phyloP scores from a whole-genome alignment of 805 yeast genomes.

The Hyphopichia homilentoma region DNA sequence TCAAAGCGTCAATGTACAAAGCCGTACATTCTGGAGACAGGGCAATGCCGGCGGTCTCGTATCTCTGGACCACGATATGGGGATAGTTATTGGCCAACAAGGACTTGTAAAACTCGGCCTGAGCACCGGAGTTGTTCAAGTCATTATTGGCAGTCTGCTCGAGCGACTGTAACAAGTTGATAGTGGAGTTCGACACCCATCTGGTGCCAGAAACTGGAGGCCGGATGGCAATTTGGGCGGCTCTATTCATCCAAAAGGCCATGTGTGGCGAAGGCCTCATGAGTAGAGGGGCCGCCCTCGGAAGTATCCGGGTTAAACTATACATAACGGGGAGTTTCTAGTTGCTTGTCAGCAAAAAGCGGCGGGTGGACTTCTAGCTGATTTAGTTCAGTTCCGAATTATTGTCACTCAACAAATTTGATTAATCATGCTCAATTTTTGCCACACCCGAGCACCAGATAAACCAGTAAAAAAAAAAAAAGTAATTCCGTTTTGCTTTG shows the following conservation, averaged over 20 bases:
- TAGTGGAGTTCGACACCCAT: constrained; percentile 22
- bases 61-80: constrained; percentile 92
- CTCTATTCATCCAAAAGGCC: not conserved
- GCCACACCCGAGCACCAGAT: no score
- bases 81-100: constrained; percentile 82
- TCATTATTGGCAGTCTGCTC: constrained; percentile 88
- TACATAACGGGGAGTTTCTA: constrained; percentile 4
- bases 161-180: constrained; percentile 35
- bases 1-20: constrained; percentile 77
- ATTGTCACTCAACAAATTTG: no score
- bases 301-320: constrained; percentile 6
- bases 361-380: no score
- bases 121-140: constrained; percentile 62
- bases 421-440: no score
- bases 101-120: constrained; percentile 78
- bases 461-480: no score
- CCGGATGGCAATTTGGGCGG: not conserved
- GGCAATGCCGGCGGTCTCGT: constrained; percentile 92
- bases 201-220: constrained; percentile 4
- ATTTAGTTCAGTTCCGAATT: no score
- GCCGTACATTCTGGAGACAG: constrained; percentile 73
- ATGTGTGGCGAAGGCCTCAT: not conserved
- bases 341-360: not conserved
- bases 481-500: no score
- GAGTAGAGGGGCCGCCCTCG: constrained; percentile 2